These are phyloP conservation scores for Penicillium malachiteum DNA, from an alignment of 495 filamentous ascomycete species.

Conservation along the genomic window DNA sequence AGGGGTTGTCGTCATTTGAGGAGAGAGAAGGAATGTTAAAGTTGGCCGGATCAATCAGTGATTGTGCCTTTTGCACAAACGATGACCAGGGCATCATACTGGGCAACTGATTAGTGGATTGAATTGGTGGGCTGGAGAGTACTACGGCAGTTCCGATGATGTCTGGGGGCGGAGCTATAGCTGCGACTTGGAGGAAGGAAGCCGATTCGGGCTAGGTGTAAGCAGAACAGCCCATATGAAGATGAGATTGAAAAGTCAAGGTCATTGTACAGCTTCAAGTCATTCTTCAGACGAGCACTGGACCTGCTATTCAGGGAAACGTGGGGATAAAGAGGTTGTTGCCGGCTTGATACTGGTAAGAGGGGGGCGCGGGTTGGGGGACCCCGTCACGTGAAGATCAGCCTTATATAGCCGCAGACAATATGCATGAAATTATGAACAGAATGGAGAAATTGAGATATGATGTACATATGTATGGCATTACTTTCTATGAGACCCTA, in stretches of 20 bases:
- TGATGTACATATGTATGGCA: neutral
- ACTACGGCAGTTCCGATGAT: slow-evolving; percentile 16
- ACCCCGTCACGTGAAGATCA: slow-evolving; percentile 15
- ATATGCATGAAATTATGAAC: neutral
- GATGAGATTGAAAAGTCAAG: slow-evolving; percentile 17
- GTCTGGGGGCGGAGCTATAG: slow-evolving; percentile 29
- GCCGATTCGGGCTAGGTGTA: slow-evolving; percentile 19
- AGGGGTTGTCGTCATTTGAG: slow-evolving; percentile 71
- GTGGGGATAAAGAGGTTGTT: slow-evolving; percentile 21
- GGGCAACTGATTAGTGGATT: slow-evolving; percentile 3
- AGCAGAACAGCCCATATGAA: slow-evolving; percentile 27
- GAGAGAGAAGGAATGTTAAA: slow-evolving; percentile 60
- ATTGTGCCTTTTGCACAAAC: slow-evolving; percentile 92
- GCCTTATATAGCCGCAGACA: slow-evolving; percentile 8
- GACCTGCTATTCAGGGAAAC: slow-evolving; percentile 18
- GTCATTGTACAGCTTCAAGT: slow-evolving; percentile 33
- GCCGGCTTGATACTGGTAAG: slow-evolving; percentile 18
- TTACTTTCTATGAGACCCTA: neutral
- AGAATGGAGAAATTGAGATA: neutral
- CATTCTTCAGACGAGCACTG: slow-evolving; percentile 23
- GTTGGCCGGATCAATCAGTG: slow-evolving; percentile 83
- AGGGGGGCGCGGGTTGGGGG: slow-evolving; percentile 17
- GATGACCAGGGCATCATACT: slow-evolving; percentile 77
- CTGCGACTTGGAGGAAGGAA: slow-evolving; percentile 21
- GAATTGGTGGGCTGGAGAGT: slow-evolving; percentile 2